Conservation (phyloP, 2,329 filamentous ascomycete genomes). For the Neobulgaria alba region DNA sequence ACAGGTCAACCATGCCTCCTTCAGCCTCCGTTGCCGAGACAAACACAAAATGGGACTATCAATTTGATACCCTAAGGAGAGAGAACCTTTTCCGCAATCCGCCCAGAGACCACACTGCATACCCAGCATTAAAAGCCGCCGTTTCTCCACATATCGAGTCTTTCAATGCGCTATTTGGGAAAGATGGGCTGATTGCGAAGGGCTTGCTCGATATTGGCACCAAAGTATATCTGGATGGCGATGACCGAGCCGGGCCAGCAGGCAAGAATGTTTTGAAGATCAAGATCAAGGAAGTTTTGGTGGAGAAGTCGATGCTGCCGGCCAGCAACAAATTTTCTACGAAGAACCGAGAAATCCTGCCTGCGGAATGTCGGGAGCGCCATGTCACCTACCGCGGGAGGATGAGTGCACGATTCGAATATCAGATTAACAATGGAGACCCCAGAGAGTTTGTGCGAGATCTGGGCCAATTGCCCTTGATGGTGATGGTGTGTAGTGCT, state of each 20-base stretch:
- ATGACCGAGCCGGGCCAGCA: conserved; percentile 49
- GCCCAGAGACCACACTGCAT: conserved; percentile 78
- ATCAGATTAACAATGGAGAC: conserved; percentile 77
- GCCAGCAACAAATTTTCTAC: conserved; percentile 73
- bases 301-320: conserved; percentile 76
- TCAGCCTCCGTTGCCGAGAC: conserved; percentile 32
- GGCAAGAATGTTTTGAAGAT: conserved; percentile 69
- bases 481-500: conserved; percentile 65
- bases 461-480: conserved; percentile 81
- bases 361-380: conserved; percentile 88
- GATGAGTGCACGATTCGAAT: conserved; percentile 76
- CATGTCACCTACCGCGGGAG: conserved; percentile 87
- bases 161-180: conserved; percentile 82
- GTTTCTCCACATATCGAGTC: conserved; percentile 89
- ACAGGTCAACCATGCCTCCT: conserved; percentile 18
- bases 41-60: conserved; percentile 68
- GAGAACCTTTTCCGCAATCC: conserved; percentile 86
- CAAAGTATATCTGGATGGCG: conserved; percentile 79
- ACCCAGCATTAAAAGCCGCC: conserved; percentile 77
- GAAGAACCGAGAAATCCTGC: conserved; percentile 75
- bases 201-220: conserved; percentile 82
- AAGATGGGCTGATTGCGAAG: conserved; percentile 63
- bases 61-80: conserved; percentile 77
- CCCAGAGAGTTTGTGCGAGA: conserved; percentile 76
- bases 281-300: conserved; percentile 69